Percentiles rank a stretch among this genome's conserved stretches.
phyloP scores from a whole-genome alignment of 2,329 filamentous ascomycete species.

The Fusarium lyarnte region DNA sequence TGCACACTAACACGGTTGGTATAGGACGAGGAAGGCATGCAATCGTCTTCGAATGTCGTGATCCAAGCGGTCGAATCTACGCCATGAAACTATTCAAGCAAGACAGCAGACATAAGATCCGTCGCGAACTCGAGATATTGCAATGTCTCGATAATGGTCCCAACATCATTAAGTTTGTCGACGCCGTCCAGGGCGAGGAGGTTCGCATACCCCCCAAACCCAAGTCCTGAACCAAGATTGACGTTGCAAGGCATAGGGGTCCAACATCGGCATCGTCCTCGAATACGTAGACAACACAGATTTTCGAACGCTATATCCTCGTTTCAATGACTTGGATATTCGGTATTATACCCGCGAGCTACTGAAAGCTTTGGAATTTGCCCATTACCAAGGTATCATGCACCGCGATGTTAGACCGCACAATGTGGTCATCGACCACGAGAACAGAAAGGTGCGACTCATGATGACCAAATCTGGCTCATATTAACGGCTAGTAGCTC shows the following conservation, averaged over 20 bases:
- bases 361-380: constrained; percentile 4
- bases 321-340: neutral
- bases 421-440: constrained; percentile 14
- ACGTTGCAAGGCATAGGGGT: neutral
- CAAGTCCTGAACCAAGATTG: accelerated
- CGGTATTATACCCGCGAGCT: constrained; percentile 11
- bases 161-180: neutral
- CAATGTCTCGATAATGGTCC: neutral
- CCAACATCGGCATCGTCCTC: constrained; percentile 6
- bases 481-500: neutral
- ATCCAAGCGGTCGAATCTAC: neutral
- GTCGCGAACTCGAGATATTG: constrained; percentile 3
- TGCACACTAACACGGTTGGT: neutral
- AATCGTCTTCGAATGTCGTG: constrained; percentile 8
- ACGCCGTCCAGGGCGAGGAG: constrained; percentile 11
- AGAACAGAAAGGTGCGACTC: neutral
- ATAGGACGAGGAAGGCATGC: constrained; percentile 17
- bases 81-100: constrained; percentile 24
- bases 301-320: neutral
- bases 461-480: accelerated
- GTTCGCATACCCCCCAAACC: neutral
- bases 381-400: constrained; percentile 3
- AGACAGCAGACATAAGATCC: neutral
- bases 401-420: constrained; percentile 17
- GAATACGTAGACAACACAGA: constrained; percentile 17